Conservation (phyloP, 176 grass and related monocot genomes). For the Oryza meridionalis region DNA sequence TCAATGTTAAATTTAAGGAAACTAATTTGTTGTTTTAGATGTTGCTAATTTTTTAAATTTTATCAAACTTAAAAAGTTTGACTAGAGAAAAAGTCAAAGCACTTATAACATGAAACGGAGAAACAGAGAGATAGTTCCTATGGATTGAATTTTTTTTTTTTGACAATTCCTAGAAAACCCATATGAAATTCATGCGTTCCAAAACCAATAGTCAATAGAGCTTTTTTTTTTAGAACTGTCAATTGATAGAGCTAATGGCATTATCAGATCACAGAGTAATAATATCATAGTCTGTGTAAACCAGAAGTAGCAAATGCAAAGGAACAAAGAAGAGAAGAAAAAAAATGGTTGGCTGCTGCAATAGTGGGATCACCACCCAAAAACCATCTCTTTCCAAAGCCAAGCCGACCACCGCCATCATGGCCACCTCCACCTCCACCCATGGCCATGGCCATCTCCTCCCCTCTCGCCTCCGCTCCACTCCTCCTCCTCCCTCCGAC, state of each 20-base stretch:
- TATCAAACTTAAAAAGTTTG: too few relatives aligned
- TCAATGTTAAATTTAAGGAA: too few relatives aligned
- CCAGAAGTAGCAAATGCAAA: neutral
- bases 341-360: neutral
- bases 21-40: too few relatives aligned
- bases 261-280: too few relatives aligned
- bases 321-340: neutral
- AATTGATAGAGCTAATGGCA: too few relatives aligned
- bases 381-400: slow-evolving; percentile 1
- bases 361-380: neutral
- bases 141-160: too few relatives aligned
- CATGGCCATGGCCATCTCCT: neutral
- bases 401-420: slow-evolving; percentile 46
- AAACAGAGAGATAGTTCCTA: too few relatives aligned
- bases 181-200: neutral
- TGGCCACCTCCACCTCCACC: slow-evolving; percentile 27
- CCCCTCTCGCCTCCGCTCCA: slow-evolving; percentile 31
- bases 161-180: neutral
- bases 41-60: too few relatives aligned
- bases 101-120: too few relatives aligned
- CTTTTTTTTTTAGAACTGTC: too few relatives aligned
- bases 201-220: neutral
- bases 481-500: slow-evolving; percentile 32
- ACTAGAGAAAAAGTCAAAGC: too few relatives aligned
- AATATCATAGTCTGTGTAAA: neutral